A percentile compares a stretch with the other conserved stretches of the same genome.
Conservation (phyloP, 202 grass and related monocot genomes). For the Schoenoplectus tabernaemontani region DNA sequence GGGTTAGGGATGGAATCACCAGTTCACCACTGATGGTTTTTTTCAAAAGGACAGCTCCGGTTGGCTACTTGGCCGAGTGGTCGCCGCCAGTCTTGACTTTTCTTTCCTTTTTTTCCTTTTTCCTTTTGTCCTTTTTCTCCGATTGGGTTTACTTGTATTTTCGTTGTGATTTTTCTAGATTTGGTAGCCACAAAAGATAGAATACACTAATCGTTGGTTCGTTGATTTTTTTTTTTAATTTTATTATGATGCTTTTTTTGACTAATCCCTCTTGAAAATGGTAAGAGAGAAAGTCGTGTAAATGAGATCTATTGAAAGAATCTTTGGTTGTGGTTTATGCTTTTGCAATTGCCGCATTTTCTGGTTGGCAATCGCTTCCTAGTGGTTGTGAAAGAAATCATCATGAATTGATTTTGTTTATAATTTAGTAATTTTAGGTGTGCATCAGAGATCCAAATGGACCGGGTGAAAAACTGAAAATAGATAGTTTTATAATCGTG, state of each 20-base stretch:
- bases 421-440: neutral
- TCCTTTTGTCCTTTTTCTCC: neutral
- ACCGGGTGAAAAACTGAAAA: neutral
- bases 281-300: slow-evolving; percentile 20
- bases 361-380: neutral
- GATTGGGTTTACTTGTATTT: slow-evolving; percentile 15
- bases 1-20: slow-evolving; percentile 17
- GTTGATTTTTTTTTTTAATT: neutral
- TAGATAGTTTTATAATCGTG: neutral
- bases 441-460: neutral
- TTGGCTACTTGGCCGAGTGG: slow-evolving; percentile 15
- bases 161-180: neutral
- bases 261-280: slow-evolving; percentile 20
- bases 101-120: neutral
- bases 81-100: slow-evolving; percentile 25
- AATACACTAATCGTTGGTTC: slow-evolving; percentile 17
- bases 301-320: slow-evolving; percentile 17
- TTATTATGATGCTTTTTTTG: slow-evolving; percentile 18
- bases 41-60: neutral
- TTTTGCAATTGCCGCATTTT: neutral
- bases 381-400: neutral
- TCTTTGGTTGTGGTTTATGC: slow-evolving; percentile 11
- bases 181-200: slow-evolving; percentile 13
- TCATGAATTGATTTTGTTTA: neutral
- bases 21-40: neutral